Evolutionary conservation across 2,329 filamentous ascomycete species (phyloP).

Genomic region (Colletotrichum truncatum): DNA sequence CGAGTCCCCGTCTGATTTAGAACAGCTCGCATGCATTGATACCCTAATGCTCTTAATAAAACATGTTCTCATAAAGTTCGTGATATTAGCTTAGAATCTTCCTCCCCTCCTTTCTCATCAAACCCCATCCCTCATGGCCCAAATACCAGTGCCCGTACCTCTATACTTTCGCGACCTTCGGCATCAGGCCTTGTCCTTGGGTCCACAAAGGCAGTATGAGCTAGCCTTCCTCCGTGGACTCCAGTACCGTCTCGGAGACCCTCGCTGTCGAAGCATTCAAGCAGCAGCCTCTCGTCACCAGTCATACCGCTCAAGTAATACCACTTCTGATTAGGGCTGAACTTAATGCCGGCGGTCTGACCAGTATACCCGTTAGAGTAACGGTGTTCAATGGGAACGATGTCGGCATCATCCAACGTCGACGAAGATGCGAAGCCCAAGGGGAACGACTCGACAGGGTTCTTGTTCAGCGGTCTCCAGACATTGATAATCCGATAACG

Average conservation of each 20-base stretch:
- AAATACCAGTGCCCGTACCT: slow-evolving; percentile 88
- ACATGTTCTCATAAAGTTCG: slow-evolving; percentile 17
- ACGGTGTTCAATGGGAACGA: slow-evolving; percentile 78
- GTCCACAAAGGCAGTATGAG: slow-evolving; percentile 84
- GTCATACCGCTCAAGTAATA: slow-evolving; percentile 84
- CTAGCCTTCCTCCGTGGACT: slow-evolving; percentile 64
- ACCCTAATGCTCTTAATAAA: slow-evolving; percentile 22
- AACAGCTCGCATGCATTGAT: slow-evolving; percentile 15
- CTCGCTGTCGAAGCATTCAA: slow-evolving; percentile 82
- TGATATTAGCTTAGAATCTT: not conserved
- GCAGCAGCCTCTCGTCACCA: slow-evolving; percentile 74
- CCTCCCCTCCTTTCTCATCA: not conserved
- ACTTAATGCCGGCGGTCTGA: slow-evolving; percentile 76
- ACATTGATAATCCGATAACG: slow-evolving; percentile 89
- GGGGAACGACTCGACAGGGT: slow-evolving; percentile 72
- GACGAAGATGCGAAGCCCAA: slow-evolving; percentile 75
- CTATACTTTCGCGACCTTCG: slow-evolving; percentile 84
- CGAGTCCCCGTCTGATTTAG: not conserved
- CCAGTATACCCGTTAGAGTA: slow-evolving; percentile 75
- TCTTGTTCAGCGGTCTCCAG: slow-evolving; percentile 73
- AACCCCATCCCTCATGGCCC: too few relatives aligned
- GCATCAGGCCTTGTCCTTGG: slow-evolving; percentile 76
- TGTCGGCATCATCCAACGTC: slow-evolving; percentile 67
- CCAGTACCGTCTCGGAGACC: slow-evolving; percentile 55
- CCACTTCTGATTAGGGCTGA: slow-evolving; percentile 74